Conservation (phyloP, 176 grass and related monocot genomes). For the Bolboschoenus planiculmis region DNA sequence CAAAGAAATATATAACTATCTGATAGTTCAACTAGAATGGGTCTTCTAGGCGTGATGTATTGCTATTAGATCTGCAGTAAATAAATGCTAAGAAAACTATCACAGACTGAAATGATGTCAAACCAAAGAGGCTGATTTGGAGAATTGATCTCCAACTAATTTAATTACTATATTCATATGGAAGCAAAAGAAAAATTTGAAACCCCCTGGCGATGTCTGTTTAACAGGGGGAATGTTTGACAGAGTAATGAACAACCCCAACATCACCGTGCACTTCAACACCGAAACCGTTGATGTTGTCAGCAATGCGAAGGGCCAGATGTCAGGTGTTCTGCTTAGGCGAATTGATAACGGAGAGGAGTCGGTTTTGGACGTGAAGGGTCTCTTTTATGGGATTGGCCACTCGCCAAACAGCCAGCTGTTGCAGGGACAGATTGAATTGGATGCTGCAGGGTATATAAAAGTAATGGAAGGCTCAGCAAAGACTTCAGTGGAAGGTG, state of each 20-base stretch:
- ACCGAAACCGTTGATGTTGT: conserved; percentile 84
- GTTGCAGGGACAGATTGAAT: conserved; percentile 82
- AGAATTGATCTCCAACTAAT: conserved; percentile 3
- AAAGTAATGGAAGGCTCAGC: conserved; percentile 67
- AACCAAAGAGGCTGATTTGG: neutral
- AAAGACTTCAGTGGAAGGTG: conserved; percentile 85
- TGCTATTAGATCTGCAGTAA: neutral
- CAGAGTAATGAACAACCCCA: conserved; percentile 98
- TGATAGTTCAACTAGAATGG: neutral
- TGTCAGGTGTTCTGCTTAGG: conserved; percentile 81
- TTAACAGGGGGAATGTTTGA: conserved; percentile 99
- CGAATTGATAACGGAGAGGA: conserved; percentile 53
- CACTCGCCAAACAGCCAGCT: conserved; percentile 93
- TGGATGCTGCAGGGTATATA: conserved; percentile 80
- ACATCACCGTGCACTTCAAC: conserved; percentile 95
- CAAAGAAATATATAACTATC: neutral
- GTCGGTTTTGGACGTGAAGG: conserved; percentile 76
- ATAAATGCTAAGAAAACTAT: neutral
- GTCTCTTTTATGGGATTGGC: conserved; percentile 96
- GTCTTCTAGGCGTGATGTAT: neutral
- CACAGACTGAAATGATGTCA: neutral
- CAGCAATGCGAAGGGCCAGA: conserved; percentile 77
- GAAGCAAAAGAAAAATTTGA: conserved; percentile 46
- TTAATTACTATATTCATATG: conserved; percentile 6
- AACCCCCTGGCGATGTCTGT: conserved; percentile 83